Conservation (phyloP, 345 rosid species). For the Hibiscus tridactylites region DNA sequence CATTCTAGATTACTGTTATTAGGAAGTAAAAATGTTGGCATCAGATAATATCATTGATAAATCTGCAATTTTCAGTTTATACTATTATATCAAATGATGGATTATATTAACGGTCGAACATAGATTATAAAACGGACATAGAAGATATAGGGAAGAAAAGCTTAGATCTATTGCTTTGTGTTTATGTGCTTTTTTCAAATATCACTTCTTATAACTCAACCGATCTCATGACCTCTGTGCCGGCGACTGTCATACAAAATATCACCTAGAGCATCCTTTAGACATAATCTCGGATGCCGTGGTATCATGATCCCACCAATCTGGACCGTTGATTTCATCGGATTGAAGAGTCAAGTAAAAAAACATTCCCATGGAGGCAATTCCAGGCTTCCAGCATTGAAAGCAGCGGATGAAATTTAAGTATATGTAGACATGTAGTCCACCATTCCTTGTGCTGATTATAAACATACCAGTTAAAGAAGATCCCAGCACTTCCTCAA, state of each 20-base stretch:
- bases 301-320: conserved; percentile 72
- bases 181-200: neutral
- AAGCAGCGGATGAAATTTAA: conserved; percentile 64
- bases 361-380: conserved; percentile 58
- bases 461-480: conserved; percentile 62
- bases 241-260: too few relatives aligned
- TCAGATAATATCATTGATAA: neutral
- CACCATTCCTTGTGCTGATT: conserved; percentile 59
- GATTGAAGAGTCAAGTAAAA: conserved; percentile 55
- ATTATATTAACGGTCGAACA: too few relatives aligned
- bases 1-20: neutral
- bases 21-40: neutral
- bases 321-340: conserved; percentile 41
- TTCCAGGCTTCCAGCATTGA: conserved; percentile 86
- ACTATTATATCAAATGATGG: too few relatives aligned
- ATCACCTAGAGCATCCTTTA: conserved; percentile 24
- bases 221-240: too few relatives aligned
- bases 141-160: too few relatives aligned
- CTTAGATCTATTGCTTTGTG: too few relatives aligned
- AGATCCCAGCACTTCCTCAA: conserved; percentile 56
- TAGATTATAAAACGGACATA: too few relatives aligned
- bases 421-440: conserved; percentile 57
- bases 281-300: conserved; percentile 47
- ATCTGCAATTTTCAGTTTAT: neutral
- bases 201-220: too few relatives aligned